Percentiles rank a stretch among this genome's conserved stretches.
These are phyloP conservation scores for Cutaneotrichosporon sp. DNA, from an alignment of 1,284 basidiomycete genomes.

Conservation along the genomic window DNA sequence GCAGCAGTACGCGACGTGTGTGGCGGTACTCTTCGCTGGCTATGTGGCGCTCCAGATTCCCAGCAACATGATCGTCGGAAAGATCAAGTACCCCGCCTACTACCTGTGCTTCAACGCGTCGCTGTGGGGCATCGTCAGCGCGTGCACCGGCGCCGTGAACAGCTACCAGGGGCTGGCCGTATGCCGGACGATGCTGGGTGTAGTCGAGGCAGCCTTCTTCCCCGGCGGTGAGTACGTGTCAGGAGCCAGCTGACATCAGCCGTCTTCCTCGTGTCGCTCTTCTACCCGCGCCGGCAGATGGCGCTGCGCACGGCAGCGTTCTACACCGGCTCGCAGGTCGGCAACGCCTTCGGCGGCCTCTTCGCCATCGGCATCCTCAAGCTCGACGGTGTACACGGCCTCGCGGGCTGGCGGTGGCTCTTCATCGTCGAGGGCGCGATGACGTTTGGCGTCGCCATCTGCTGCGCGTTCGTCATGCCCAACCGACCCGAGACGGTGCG, in stretches of 20 bases:
- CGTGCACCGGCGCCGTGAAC: constrained; percentile 38
- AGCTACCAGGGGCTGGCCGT: constrained; percentile 38
- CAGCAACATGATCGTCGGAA: constrained; percentile 41
- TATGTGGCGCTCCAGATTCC: constrained; percentile 44
- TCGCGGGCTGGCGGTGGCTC: constrained; percentile 44
- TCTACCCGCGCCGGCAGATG: constrained; percentile 42
- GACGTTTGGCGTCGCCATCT: constrained; percentile 37
- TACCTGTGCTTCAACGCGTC: constrained; percentile 38
- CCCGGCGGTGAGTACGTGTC: too few species aligned
- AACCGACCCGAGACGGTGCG: constrained; percentile 38
- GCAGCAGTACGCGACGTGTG: constrained; percentile 46
- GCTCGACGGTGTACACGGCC: constrained; percentile 35
- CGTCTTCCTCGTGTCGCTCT: constrained; percentile 38
- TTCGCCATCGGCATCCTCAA: constrained; percentile 43
- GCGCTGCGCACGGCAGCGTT: constrained; percentile 42
- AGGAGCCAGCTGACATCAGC: too few species aligned
- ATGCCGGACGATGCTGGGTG: constrained; percentile 39
- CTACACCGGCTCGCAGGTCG: constrained; percentile 48
- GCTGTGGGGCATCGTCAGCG: constrained; percentile 45
- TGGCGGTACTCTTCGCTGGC: constrained; percentile 53
- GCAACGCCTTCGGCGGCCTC: constrained; percentile 50
- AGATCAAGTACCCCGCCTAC: constrained; percentile 13
- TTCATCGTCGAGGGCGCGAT: constrained; percentile 26
- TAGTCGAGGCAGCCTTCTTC: constrained; percentile 36
- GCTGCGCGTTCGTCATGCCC: constrained; percentile 40